Evolutionary conservation across 2,329 filamentous ascomycete genomes (phyloP).

Genomic region (Calycina herbarum): DNA sequence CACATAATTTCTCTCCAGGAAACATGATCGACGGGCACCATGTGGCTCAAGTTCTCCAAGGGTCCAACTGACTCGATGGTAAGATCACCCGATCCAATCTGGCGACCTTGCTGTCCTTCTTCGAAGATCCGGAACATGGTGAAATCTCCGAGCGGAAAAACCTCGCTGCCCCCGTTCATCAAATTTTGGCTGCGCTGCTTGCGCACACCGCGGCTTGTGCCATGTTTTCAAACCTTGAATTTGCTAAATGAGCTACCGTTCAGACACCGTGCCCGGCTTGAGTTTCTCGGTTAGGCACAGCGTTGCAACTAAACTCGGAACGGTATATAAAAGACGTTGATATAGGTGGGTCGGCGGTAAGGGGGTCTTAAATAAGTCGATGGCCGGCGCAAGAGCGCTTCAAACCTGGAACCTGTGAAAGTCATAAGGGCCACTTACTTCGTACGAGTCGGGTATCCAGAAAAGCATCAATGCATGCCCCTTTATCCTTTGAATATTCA

Average conservation of each 20-base stretch:
- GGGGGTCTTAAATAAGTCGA: slow-evolving; percentile 1
- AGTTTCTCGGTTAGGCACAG: slow-evolving; percentile 23
- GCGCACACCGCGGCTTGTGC: slow-evolving; percentile 7
- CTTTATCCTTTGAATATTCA: background rate
- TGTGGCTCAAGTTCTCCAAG: slow-evolving; percentile 14
- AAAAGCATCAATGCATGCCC: background rate
- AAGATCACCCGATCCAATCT: slow-evolving; percentile 15
- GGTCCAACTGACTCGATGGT: slow-evolving; percentile 15
- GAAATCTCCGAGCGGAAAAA: slow-evolving; percentile 29
- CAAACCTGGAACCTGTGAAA: slow-evolving; percentile 3
- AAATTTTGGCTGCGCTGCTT: background rate
- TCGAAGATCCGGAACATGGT: slow-evolving; percentile 24
- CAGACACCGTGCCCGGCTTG: slow-evolving; percentile 9
- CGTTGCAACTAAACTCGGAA: slow-evolving; percentile 22
- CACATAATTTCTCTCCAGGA: slow-evolving; percentile 5
- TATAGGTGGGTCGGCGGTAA: slow-evolving; percentile 24
- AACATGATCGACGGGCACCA: slow-evolving; percentile 23
- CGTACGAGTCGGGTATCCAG: background rate
- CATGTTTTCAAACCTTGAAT: slow-evolving; percentile 5
- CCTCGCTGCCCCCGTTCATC: slow-evolving; percentile 17
- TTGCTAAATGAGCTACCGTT: background rate
- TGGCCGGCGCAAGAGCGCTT: background rate
- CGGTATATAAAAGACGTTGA: slow-evolving; percentile 28
- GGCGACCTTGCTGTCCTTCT: slow-evolving; percentile 2
- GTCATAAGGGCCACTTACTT: background rate